These are phyloP conservation scores for Fraxinus anomala DNA, from an alignment of 257 asterid genomes.

Conservation along the genomic window DNA sequence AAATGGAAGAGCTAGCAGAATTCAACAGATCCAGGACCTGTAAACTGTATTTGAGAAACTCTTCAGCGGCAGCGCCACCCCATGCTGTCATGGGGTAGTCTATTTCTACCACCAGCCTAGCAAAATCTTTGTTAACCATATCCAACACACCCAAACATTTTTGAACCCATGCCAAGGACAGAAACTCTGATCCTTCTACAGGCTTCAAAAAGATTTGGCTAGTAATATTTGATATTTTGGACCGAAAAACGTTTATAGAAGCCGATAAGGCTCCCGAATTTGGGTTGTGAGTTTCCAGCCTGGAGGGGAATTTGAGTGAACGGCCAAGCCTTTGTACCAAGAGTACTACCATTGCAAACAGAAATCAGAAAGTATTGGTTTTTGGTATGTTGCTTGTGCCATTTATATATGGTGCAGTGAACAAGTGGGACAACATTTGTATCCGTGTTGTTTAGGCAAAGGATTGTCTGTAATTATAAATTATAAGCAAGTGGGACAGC, in stretches of 20 bases:
- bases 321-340: slow-evolving; percentile 41
- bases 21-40: slow-evolving; percentile 48
- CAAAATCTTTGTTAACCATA: slow-evolving; percentile 46
- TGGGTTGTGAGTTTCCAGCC: slow-evolving; percentile 32
- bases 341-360: slow-evolving; percentile 41
- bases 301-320: slow-evolving; percentile 37
- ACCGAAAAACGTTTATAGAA: slow-evolving; percentile 42
- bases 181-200: slow-evolving; percentile 31
- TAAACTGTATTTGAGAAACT: slow-evolving; percentile 48
- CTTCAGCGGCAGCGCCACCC: slow-evolving; percentile 46
- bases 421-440: slow-evolving; percentile 35
- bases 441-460: slow-evolving; percentile 20
- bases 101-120: slow-evolving; percentile 47
- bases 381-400: background rate
- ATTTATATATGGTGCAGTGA: background rate
- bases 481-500: slow-evolving; percentile 13
- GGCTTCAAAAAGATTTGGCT: slow-evolving; percentile 28
- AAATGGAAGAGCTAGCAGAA: slow-evolving; percentile 47
- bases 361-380: background rate
- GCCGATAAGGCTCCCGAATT: slow-evolving; percentile 33
- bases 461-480: background rate
- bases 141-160: slow-evolving; percentile 47
- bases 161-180: slow-evolving; percentile 35
- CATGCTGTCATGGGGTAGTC: slow-evolving; percentile 60
- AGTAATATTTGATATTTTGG: slow-evolving; percentile 40